Conservation (phyloP, 805 yeast species). For the Candida vaughaniae region DNA sequence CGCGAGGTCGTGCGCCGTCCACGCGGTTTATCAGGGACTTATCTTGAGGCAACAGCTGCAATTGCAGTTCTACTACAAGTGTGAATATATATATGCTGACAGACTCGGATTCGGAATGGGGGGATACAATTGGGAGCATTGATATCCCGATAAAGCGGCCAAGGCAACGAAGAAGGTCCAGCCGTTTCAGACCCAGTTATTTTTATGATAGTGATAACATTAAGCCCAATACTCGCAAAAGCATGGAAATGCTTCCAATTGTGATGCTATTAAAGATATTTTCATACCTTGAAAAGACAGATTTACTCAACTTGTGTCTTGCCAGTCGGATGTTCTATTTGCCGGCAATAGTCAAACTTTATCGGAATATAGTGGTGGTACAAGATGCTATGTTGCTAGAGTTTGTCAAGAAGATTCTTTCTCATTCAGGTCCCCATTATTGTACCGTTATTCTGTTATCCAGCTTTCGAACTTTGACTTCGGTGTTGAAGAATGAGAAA, state of each 20-base stretch:
- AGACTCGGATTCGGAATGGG: no score
- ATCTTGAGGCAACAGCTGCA: no score
- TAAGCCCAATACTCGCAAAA: neutral
- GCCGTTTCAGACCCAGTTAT: constrained; percentile 14
- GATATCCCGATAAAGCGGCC: no score
- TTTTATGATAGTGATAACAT: constrained; percentile 10
- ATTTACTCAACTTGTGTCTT: constrained; percentile 21
- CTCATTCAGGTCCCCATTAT: neutral
- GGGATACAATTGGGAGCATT: no score
- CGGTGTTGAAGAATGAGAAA: constrained; percentile 7
- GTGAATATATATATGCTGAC: no score
- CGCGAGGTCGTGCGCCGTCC: no score
- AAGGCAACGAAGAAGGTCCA: constrained; percentile 16
- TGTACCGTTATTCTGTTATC: neutral
- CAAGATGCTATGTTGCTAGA: constrained; percentile 1
- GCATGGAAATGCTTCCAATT: constrained; percentile 21
- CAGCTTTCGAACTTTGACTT: neutral
- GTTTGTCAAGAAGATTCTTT: constrained; percentile 3
- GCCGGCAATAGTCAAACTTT: constrained; percentile 24
- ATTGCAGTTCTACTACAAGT: no score
- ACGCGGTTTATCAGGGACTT: no score
- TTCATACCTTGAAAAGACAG: constrained; percentile 17
- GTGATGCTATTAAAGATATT: constrained; percentile 18
- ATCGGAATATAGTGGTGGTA: constrained; percentile 20
- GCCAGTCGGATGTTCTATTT: constrained; percentile 22